Evolutionary conservation across 208 protist genomes (phyloP).

Genomic region (Leishmania guyanensis): DNA sequence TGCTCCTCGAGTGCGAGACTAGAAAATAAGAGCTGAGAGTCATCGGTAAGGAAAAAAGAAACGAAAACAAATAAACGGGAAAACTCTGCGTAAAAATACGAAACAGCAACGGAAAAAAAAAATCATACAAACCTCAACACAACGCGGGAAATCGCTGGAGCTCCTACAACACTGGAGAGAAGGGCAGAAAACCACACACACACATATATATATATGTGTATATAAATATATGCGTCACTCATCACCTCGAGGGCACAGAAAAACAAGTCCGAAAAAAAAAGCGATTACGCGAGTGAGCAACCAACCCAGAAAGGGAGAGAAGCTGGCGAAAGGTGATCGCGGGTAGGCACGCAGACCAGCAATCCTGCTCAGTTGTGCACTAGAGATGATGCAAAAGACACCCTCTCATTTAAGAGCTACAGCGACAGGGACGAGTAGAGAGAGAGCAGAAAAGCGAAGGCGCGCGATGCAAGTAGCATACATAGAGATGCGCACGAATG

Average conservation of each 20-base stretch:
- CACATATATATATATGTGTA: neutral
- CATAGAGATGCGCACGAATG: neutral
- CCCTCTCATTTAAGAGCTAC: neutral
- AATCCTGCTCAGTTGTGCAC: neutral
- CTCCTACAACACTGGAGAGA: neutral
- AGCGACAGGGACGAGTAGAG: neutral
- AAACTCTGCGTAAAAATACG: neutral
- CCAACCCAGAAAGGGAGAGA: neutral
- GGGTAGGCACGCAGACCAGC: neutral
- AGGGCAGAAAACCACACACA: too few relatives aligned
- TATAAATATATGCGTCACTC: conserved; percentile 1
- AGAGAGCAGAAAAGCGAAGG: neutral
- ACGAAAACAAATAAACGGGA: neutral
- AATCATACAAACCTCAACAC: neutral
- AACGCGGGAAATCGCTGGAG: neutral
- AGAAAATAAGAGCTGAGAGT: neutral
- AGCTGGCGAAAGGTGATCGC: neutral
- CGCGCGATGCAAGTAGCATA: neutral
- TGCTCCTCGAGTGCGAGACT: neutral
- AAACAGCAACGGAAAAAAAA: neutral
- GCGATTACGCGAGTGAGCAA: neutral
- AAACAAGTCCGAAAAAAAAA: neutral
- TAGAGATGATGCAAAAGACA: neutral
- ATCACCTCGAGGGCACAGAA: neutral
- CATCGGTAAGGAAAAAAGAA: neutral